A percentile compares a stretch with the other conserved stretches of the same genome.
These are phyloP conservation scores for Penicillium sp. DNA, from an alignment of 2,329 filamentous ascomycete genomes.

Conservation along the genomic window DNA sequence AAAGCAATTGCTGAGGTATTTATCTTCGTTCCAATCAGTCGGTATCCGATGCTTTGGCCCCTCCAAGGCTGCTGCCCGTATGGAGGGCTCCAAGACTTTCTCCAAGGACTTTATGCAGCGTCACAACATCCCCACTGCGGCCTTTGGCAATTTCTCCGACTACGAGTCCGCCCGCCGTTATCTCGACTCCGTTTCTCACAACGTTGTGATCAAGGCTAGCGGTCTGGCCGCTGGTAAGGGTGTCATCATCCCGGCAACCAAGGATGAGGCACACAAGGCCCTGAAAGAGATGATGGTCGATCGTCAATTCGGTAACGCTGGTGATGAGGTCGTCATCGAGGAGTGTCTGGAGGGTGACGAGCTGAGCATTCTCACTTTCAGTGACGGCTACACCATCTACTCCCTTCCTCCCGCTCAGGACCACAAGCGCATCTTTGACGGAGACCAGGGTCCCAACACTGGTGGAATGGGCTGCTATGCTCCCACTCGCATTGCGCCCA, in stretches of 20 bases:
- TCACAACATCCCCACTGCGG: conserved; percentile 82
- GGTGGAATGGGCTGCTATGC: conserved; percentile 98
- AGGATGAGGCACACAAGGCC: conserved; percentile 74
- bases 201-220: conserved; percentile 88
- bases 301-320: conserved; percentile 77
- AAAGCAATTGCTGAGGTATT: conserved; percentile 2
- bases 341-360: conserved; percentile 90
- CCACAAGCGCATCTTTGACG: conserved; percentile 91
- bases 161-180: conserved; percentile 69
- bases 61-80: conserved; percentile 71
- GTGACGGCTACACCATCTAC: conserved; percentile 77
- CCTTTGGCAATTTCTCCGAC: conserved; percentile 80
- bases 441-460: conserved; percentile 85
- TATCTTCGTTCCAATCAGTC: conserved; percentile 33
- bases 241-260: conserved; percentile 77
- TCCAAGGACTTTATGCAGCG: conserved; percentile 97
- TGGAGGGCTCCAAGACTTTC: conserved; percentile 97
- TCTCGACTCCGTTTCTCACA: conserved; percentile 62
- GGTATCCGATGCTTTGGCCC: conserved; percentile 83
- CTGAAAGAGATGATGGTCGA: conserved; percentile 87
- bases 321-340: conserved; percentile 89
- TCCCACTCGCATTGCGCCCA: conserved; percentile 72
- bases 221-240: conserved; percentile 93
- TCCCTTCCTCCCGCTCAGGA: conserved; percentile 89
- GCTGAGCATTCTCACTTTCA: conserved; percentile 84